A percentile compares a stretch with the other conserved stretches of the same genome.
These are phyloP conservation scores for Coemansia interrupta DNA, from an alignment of 192 early-diverging fungal species.

Conservation along the genomic window DNA sequence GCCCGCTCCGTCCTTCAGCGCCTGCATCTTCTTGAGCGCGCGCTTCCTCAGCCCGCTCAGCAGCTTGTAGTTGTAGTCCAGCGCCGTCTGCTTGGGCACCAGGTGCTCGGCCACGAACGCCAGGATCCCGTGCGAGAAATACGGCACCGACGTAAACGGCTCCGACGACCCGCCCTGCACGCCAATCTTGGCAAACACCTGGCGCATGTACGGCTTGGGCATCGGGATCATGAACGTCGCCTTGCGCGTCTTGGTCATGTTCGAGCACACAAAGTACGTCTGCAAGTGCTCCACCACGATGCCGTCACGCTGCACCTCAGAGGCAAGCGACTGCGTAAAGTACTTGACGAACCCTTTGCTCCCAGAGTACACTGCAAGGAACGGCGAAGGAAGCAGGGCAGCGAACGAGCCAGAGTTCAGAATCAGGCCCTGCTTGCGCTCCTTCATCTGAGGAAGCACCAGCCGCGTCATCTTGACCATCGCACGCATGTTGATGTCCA, in stretches of 20 bases:
- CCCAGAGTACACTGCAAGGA: conserved; percentile 86
- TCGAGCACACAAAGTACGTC: conserved; percentile 92
- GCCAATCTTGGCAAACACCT: conserved; percentile 69
- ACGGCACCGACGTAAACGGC: conserved; percentile 53
- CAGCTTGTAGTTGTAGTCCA: conserved; percentile 43
- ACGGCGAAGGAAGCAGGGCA: conserved; percentile 77
- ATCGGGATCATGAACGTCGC: conserved; percentile 77
- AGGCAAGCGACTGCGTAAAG: conserved; percentile 86
- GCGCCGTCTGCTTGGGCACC: conserved; percentile 33
- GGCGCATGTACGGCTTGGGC: conserved; percentile 72
- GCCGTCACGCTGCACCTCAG: conserved; percentile 66
- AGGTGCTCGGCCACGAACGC: conserved; percentile 37
- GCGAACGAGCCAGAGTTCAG: conserved; percentile 92
- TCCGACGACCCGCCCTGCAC: conserved; percentile 62
- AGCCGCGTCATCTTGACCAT: conserved; percentile 78
- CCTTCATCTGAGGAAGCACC: conserved; percentile 77
- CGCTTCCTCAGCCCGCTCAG: conserved; percentile 45
- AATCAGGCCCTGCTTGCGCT: conserved; percentile 74
- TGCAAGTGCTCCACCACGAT: conserved; percentile 89
- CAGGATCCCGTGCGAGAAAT: conserved; percentile 42
- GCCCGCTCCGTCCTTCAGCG: conserved; percentile 10
- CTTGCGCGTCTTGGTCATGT: conserved; percentile 89
- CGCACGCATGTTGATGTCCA: conserved; percentile 83
- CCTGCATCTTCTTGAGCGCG: conserved; percentile 43
- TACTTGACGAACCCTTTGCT: conserved; percentile 88